phyloP scores from a whole-genome alignment of 192 early-diverging fungal genomes.

The Entophlyctis helioformis region DNA sequence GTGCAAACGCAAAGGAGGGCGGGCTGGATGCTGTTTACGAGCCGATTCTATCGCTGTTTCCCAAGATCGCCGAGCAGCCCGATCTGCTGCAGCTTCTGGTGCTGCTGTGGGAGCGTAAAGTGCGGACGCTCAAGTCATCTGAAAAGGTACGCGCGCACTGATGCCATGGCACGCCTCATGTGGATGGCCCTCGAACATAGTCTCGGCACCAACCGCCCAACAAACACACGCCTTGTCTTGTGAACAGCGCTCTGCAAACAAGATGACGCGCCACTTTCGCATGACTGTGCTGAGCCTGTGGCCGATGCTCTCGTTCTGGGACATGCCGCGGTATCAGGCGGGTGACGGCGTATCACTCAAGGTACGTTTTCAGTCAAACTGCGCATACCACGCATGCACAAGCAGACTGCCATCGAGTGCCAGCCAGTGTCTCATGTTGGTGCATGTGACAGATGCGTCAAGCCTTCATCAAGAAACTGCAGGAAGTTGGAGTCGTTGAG shows the following conservation, averaged over 20 bases:
- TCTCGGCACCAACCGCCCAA: not conserved
- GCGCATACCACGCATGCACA: too few relatives aligned
- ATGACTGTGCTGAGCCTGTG: not conserved
- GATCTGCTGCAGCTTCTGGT: slow-evolving; percentile 29
- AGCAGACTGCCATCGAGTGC: too few relatives aligned
- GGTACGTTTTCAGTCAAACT: not conserved
- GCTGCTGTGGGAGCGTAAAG: slow-evolving; percentile 24
- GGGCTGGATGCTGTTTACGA: slow-evolving; percentile 7
- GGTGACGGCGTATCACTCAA: not conserved
- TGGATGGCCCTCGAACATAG: not conserved
- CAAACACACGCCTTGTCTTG: not conserved
- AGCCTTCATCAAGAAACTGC: slow-evolving; percentile 9
- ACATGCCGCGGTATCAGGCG: not conserved
- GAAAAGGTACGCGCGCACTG: slow-evolving; percentile 11
- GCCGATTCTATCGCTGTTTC: slow-evolving; percentile 24
- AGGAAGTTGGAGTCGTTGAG: slow-evolving; percentile 17
- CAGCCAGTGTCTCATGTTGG: too few relatives aligned
- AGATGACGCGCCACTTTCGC: too few relatives aligned
- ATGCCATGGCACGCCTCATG: not conserved
- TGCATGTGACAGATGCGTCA: slow-evolving; percentile 5
- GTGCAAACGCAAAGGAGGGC: slow-evolving; percentile 5
- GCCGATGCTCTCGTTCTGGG: not conserved
- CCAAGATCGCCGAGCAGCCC: slow-evolving; percentile 17
- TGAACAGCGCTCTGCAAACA: not conserved
- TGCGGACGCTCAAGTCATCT: slow-evolving; percentile 4